Base-by-base conservation (phyloP, 1,284 basidiomycete genomes). In the Puccinia novopanici region DNA sequence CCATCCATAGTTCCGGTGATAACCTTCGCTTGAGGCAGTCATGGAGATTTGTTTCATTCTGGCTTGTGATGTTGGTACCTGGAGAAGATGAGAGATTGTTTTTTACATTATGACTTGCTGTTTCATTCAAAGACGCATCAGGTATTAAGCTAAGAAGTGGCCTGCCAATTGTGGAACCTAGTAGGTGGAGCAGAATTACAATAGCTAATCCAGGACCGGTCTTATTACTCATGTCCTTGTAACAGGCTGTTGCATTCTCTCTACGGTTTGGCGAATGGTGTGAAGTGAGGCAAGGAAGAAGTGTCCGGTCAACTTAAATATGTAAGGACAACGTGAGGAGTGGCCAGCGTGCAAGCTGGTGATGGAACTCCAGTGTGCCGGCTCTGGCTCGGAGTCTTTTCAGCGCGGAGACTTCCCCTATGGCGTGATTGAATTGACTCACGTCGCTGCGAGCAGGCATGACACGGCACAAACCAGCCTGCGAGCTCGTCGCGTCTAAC, bases 1-100 rank as follows among this genome's bases (percentile, higher is more conserved):
- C 79, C 57, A 68, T 73, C 79, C 79, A 80, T 27, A 80, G 71
- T 24, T 80, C 59, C 4, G 79, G 70, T 34, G 79, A 52, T 6
- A 80, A 30, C 59, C 50, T 74, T 59, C 79, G 61, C 52, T 80
- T 74, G 34, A 55, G 24, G 63, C 79, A 80, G 15, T 74, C 71
- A 55, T 80, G 45, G 6, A 45, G 54, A 34, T 45, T 48, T 40
- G 68, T 54, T 45, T 52, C 57, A 70, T 73, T 80, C 30, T 34
- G 55, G 19, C 57, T 42, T 55, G 54, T 55, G 40, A 37, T 55
- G 52, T 45, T 73, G 30, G 34, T 42, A 27, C 37, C 52, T 55
- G 48, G 10, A 27, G 71, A 17, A 37, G 71, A 57, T 73, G 71
- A 27, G 50, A 73, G n/a, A 24, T 34, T 19, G 34, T 45, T 15